Conservation (phyloP, 495 filamentous ascomycete genomes). For the Saxispiralis lemnorum region DNA sequence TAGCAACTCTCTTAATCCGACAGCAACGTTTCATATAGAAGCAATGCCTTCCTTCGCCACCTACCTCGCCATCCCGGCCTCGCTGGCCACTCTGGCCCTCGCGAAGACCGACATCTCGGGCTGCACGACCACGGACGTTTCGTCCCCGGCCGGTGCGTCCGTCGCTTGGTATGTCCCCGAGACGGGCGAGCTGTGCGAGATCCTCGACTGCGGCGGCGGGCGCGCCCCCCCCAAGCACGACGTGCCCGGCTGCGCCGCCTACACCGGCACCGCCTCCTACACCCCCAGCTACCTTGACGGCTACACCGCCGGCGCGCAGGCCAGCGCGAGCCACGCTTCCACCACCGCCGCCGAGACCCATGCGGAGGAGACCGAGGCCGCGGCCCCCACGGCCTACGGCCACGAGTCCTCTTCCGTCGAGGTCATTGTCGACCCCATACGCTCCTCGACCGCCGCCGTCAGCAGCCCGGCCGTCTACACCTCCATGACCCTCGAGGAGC, state of each 20-base stretch:
- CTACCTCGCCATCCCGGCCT: slow-evolving; percentile 8
- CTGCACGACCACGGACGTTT: slow-evolving; percentile 26
- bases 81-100: slow-evolving; percentile 18
- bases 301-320: neutral
- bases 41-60: slow-evolving; percentile 3
- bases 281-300: slow-evolving; percentile 33
- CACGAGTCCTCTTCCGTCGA: too few relatives aligned
- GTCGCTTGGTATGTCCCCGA: slow-evolving; percentile 36
- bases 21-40: neutral
- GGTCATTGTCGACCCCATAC: too few relatives aligned
- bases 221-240: slow-evolving; percentile 40
- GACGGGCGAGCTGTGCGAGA: slow-evolving; percentile 41
- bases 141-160: slow-evolving; percentile 26
- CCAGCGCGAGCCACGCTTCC: too few relatives aligned
- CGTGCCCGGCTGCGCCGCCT: slow-evolving; percentile 40
- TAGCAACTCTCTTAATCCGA: too few relatives aligned
- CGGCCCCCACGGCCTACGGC: too few relatives aligned
- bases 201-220: slow-evolving; percentile 48
- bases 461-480: too few relatives aligned
- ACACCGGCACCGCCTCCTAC: slow-evolving; percentile 38
- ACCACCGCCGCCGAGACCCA: too few relatives aligned
- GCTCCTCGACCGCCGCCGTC: too few relatives aligned
- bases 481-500: too few relatives aligned
- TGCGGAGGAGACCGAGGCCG: too few relatives aligned
- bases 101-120: slow-evolving; percentile 33